A percentile compares a stretch with the other conserved stretches of the same genome.
phyloP scores from a whole-genome alignment of 805 yeast genomes.

The Ogataea corticis region DNA sequence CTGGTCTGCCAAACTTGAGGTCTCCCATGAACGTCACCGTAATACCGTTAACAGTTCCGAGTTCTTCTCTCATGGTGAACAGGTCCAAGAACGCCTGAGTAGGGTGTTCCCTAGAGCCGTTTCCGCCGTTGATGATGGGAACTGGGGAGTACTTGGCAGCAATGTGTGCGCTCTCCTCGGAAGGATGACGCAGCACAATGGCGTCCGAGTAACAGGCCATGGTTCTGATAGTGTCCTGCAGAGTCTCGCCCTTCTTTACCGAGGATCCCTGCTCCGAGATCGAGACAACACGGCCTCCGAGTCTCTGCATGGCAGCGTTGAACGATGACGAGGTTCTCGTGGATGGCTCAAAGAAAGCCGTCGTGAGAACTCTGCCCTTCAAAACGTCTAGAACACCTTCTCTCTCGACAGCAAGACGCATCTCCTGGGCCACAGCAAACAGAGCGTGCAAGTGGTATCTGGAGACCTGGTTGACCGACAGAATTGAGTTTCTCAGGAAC shows the following conservation, averaged over 20 bases:
- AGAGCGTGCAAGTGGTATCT: constrained; percentile 89
- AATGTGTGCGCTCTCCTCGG: constrained; percentile 84
- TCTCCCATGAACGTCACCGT: constrained; percentile 99
- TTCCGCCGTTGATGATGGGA: constrained; percentile 97
- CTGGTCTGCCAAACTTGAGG: constrained; percentile 97
- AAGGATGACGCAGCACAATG: constrained; percentile 94
- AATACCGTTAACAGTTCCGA: constrained; percentile 97
- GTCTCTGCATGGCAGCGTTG: constrained; percentile 99
- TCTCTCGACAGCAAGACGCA: constrained; percentile 95
- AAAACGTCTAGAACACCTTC: constrained; percentile 90
- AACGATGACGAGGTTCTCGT: constrained; percentile 96
- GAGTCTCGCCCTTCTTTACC: constrained; percentile 95
- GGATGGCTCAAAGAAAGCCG: constrained; percentile 97
- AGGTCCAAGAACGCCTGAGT: constrained; percentile 97
- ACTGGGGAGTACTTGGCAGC: constrained; percentile 97
- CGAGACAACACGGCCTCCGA: constrained; percentile 95
- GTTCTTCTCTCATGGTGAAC: constrained; percentile 97
- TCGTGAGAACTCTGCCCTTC: constrained; percentile 87
- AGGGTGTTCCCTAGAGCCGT: constrained; percentile 98
- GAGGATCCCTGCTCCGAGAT: constrained; percentile 87
- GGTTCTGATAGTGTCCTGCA: constrained; percentile 94
- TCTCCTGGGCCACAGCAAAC: constrained; percentile 96
- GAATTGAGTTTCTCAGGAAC: constrained; percentile 82
- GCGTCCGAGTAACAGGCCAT: constrained; percentile 96
- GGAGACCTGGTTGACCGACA: constrained; percentile 84